Evolutionary conservation across 176 grass and related monocot genomes (phyloP).

Genomic region (Ananas comosus): DNA sequence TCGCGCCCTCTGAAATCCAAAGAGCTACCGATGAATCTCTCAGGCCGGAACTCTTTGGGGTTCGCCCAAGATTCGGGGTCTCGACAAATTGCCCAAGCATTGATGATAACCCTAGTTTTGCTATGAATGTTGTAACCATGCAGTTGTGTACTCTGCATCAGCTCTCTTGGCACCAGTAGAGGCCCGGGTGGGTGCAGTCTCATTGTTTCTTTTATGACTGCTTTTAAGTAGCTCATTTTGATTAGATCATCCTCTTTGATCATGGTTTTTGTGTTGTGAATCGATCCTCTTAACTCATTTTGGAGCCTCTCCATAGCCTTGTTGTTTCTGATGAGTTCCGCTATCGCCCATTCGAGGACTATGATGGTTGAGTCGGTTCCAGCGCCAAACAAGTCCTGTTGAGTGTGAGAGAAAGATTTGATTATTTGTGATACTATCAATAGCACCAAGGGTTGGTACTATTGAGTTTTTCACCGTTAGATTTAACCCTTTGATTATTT

Average conservation of each 20-base stretch:
- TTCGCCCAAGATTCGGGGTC: conserved; percentile 31
- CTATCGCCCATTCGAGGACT: conserved; percentile 15
- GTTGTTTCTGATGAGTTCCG: conserved; percentile 13
- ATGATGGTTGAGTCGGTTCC: conserved; percentile 4
- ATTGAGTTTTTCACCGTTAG: too few relatives aligned
- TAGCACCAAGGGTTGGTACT: too few relatives aligned
- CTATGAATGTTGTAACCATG: conserved; percentile 15
- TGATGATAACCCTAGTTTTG: conserved; percentile 28
- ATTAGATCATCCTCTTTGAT: conserved; percentile 26
- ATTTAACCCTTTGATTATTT: too few relatives aligned
- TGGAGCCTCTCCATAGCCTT: conserved; percentile 19
- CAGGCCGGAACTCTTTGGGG: conserved; percentile 37
- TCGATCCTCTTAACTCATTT: conserved; percentile 21
- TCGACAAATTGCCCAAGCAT: conserved; percentile 36
- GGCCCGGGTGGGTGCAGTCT: conserved; percentile 38
- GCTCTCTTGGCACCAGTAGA: conserved; percentile 39
- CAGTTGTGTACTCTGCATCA: conserved; percentile 9
- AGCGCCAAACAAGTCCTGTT: conserved; percentile 15
- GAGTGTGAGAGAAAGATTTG: not conserved
- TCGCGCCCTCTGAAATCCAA: conserved; percentile 28
- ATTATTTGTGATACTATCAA: not conserved
- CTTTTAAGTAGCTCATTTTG: conserved; percentile 14
- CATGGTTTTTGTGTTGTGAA: not conserved
- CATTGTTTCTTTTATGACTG: conserved; percentile 36
- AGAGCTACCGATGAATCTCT: conserved; percentile 17